Percentiles rank a stretch among this genome's conserved stretches.
phyloP scores from a whole-genome alignment of 345 rosid species.

The Boechera retrofracta region DNA sequence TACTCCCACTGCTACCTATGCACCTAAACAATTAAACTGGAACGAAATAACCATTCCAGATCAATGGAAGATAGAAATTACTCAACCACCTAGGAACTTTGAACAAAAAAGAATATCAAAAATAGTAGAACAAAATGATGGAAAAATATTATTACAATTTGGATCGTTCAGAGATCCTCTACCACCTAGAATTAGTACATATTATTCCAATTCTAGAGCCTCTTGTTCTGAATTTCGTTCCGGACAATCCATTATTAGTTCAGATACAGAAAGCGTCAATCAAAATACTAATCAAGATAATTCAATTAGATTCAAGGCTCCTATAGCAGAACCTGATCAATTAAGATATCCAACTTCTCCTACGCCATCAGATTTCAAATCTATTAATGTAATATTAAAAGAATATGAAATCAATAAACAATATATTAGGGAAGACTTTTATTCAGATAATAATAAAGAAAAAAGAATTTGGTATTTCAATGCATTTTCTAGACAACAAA shows the following conservation, averaged over 20 bases:
- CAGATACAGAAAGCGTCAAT: too few species aligned
- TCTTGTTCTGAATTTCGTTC: neutral
- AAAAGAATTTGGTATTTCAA: neutral
- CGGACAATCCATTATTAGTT: too few species aligned
- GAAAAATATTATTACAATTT: neutral
- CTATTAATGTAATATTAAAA: too few species aligned
- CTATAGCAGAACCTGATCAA: too few species aligned
- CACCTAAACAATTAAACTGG: neutral
- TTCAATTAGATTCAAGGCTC: too few species aligned
- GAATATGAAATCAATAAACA: too few species aligned
- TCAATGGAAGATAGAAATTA: neutral
- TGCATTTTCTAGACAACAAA: neutral
- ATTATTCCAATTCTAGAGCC: neutral
- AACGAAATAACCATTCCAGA: neutral
- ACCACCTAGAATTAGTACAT: neutral
- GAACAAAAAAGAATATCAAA: neutral
- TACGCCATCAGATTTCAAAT: too few species aligned
- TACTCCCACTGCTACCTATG: neutral
- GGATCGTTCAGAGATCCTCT: neutral
- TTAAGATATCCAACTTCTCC: too few species aligned
- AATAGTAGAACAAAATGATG: neutral
- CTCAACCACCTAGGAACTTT: neutral
- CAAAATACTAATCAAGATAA: too few species aligned
- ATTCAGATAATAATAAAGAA: neutral
- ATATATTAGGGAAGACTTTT: too few species aligned